A percentile compares a stretch with the other conserved stretches of the same genome.
Evolutionary conservation across 2,329 filamentous ascomycete species (phyloP).

Genomic region (Hymenoscyphus albidus): DNA sequence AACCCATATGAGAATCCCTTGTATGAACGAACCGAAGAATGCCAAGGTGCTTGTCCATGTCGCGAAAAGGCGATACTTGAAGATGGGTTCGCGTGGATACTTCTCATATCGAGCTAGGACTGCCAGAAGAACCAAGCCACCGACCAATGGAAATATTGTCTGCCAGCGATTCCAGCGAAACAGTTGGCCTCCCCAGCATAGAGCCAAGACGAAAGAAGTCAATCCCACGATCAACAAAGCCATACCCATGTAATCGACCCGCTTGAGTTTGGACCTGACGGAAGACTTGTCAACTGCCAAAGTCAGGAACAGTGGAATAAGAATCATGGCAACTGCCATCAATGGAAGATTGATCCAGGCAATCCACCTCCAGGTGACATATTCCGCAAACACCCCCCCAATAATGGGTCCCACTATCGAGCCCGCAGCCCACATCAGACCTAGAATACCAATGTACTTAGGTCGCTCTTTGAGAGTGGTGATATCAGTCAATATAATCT

Average conservation of each 20-base stretch:
- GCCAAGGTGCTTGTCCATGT: constrained; percentile 18
- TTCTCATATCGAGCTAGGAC: constrained; percentile 39
- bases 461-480: constrained; percentile 46
- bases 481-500: constrained; percentile 48
- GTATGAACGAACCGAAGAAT: constrained; percentile 37
- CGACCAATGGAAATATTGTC: constrained; percentile 54
- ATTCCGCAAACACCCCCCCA: constrained; percentile 41
- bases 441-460: constrained; percentile 39
- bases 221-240: neutral
- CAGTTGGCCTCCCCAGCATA: constrained; percentile 54
- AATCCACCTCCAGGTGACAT: constrained; percentile 8
- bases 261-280: constrained; percentile 34
- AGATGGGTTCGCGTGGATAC: neutral
- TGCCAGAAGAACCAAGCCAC: constrained; percentile 48
- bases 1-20: constrained; percentile 52
- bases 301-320: neutral
- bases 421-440: constrained; percentile 41
- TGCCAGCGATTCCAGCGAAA: constrained; percentile 58
- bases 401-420: constrained; percentile 37
- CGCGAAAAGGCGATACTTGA: constrained; percentile 4
- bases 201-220: constrained; percentile 5
- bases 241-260: constrained; percentile 48
- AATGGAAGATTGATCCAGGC: constrained; percentile 10
- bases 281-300: neutral
- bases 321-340: neutral